Evolutionary conservation across 805 yeast genomes (phyloP), one percentile per base, ranked within the genome.

Genomic region (Barnettozyma populi): DNA sequence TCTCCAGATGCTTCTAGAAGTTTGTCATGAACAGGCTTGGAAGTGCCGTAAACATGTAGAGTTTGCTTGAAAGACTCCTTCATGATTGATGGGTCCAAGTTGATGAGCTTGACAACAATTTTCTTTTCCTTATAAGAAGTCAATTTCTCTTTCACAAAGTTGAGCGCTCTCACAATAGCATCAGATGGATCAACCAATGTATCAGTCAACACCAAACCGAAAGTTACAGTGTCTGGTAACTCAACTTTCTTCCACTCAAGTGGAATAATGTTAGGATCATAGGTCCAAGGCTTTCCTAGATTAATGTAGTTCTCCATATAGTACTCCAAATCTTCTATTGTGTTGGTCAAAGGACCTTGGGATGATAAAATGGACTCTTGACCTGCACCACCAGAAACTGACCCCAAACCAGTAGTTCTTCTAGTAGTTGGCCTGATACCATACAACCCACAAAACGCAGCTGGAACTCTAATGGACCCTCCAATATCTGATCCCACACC

Each of bases 401-500:
- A 56, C n/a, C 56, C 56, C 47, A 58, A 7, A 13, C 61, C 60
- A 14, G 57, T 32, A 3, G 56, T 37, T 62, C 89, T 73, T 63
- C 76, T 74, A 4, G 81, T 71, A 8, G 85, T 71, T 31, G 86
- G 82, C 60, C 85, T 75, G 51, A 82, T 66, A 32, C 87, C 88
- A 52, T 68, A 78, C 41, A 74, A 54, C 19, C 86, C 86, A 43
- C 77, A 70, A 57, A 74, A 80, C 0, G 85, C 86, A 31, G 86
- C 84, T 5, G 89, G 89, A 8, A 72, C 78, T 56, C 89, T 73
- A 47, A 84, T 77, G 13, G 83, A 76, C 2, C 89, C 89, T 48
- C 89, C 89, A 51, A 82, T 83, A 59, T 83, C 89, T 23, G 84
- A 76, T 31, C 88, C 88, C 42, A 79, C 68, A 23, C 85, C 90